phyloP scores from a whole-genome alignment of 2,329 filamentous ascomycete species.

The Neofusicoccum sp. region DNA sequence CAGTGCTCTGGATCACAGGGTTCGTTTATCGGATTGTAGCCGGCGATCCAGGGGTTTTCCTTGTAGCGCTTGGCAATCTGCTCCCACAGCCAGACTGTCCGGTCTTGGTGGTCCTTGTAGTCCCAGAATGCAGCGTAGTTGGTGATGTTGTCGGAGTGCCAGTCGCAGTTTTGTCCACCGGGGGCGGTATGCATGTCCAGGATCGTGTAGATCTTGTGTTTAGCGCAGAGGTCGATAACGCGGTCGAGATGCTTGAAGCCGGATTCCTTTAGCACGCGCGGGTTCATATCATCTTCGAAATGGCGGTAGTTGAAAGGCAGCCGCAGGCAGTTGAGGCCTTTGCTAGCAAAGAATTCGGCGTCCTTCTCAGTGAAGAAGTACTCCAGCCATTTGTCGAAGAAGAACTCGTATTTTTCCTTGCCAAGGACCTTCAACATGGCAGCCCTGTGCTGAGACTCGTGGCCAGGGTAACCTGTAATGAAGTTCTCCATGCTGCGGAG shows the following conservation, averaged over 20 bases:
- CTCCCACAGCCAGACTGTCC: constrained; percentile 51
- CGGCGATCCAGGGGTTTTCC: constrained; percentile 44
- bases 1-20: constrained; percentile 49
- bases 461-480: constrained; percentile 61
- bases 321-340: constrained; percentile 59
- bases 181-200: constrained; percentile 34
- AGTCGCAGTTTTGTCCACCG: constrained; percentile 1
- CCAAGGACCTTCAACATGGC: constrained; percentile 56
- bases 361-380: constrained; percentile 61
- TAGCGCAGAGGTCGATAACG: constrained; percentile 49
- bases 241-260: constrained; percentile 53
- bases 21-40: constrained; percentile 53
- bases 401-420: constrained; percentile 55
- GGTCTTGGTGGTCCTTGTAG: constrained; percentile 51
- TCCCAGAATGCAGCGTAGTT: constrained; percentile 52
- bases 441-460: constrained; percentile 56
- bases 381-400: constrained; percentile 55
- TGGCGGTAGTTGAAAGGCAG: constrained; percentile 62
- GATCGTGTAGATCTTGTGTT: constrained; percentile 51
- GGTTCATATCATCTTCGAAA: constrained; percentile 55
- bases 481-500: constrained; percentile 58
- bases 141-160: constrained; percentile 27
- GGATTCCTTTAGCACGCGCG: constrained; percentile 46
- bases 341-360: constrained; percentile 56
- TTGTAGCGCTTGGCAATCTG: constrained; percentile 46